A percentile compares a stretch with the other conserved stretches of the same genome.
phyloP scores from a whole-genome alignment of 1,139 yeast species.

The Yamadazyma dushanensis region DNA sequence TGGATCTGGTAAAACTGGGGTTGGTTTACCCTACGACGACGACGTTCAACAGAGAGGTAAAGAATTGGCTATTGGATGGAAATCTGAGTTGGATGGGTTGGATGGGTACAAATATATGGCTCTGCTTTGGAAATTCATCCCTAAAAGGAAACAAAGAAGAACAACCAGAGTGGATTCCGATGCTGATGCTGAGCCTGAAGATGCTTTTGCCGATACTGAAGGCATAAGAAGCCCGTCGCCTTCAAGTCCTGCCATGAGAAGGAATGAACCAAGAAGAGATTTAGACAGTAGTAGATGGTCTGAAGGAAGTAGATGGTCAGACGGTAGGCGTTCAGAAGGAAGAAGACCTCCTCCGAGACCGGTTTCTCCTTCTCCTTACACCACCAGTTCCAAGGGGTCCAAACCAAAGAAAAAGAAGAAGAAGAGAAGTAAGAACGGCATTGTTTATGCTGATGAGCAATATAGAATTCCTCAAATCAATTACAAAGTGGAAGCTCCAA shows the following conservation, averaged over 20 bases:
- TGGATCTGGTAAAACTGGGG: conserved; percentile 38
- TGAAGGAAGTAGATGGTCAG: too few species aligned
- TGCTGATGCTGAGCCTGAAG: conserved; percentile 8
- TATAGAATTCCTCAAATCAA: conserved; percentile 69
- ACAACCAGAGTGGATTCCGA: conserved; percentile 7
- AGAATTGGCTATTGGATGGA: conserved; percentile 64
- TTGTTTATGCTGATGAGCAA: conserved; percentile 51
- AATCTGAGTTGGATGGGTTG: conserved; percentile 50
- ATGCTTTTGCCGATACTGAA: conserved; percentile 15
- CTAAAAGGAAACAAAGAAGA: conserved; percentile 15
- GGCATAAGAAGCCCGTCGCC: conserved; percentile 19
- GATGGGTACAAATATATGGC: conserved; percentile 55
- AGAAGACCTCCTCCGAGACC: conserved; percentile 33
- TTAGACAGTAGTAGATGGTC: conserved; percentile 8
- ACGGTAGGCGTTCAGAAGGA: too few species aligned
- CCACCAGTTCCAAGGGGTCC: conserved; percentile 7
- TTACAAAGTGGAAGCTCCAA: conserved; percentile 71
- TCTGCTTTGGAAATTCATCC: conserved; percentile 41
- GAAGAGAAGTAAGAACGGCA: conserved; percentile 21
- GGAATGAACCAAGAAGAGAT: conserved; percentile 2
- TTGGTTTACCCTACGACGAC: conserved; percentile 41
- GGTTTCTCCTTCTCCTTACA: conserved; percentile 23
- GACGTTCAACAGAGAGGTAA: conserved; percentile 48
- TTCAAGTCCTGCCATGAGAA: conserved; percentile 16
- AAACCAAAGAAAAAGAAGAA: conserved; percentile 17